These are phyloP conservation scores for Spironucleus salmonicida DNA, from an alignment of 208 protist species.

Conservation along the genomic window DNA sequence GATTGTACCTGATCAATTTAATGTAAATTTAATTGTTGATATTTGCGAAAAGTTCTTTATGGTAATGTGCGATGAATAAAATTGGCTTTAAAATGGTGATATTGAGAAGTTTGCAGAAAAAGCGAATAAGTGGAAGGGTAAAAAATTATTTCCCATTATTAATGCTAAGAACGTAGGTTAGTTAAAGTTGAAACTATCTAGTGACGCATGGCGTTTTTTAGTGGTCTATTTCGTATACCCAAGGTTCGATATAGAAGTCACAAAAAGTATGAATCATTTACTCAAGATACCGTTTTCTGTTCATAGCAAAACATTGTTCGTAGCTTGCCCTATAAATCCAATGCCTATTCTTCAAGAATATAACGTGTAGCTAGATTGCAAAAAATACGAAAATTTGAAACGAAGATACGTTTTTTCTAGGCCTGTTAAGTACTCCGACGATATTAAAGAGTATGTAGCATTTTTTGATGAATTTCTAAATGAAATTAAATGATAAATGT, in stretches of 20 bases:
- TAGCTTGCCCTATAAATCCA: too few relatives aligned
- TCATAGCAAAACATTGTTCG: not conserved
- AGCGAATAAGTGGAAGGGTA: not conserved
- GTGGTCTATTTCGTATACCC: slow-evolving; percentile 18
- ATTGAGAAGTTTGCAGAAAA: not conserved
- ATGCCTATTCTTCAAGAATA: too few relatives aligned
- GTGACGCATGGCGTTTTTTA: too few relatives aligned
- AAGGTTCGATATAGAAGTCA: slow-evolving; percentile 21
- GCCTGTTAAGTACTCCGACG: too few relatives aligned
- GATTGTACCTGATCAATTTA: not conserved
- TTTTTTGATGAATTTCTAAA: too few relatives aligned
- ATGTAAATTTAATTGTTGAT: not conserved
- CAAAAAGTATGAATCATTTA: slow-evolving; percentile 11
- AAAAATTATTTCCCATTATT: not conserved
- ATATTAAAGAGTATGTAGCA: too few relatives aligned
- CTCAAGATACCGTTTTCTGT: slow-evolving; percentile 28
- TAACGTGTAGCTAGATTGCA: too few relatives aligned
- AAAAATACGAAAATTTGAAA: too few relatives aligned
- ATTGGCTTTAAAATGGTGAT: not conserved
- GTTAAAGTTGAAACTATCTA: too few relatives aligned
- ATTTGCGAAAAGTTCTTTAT: slow-evolving; percentile 19
- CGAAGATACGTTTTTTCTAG: too few relatives aligned
- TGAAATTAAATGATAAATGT: too few relatives aligned
- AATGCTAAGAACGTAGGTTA: too few relatives aligned
- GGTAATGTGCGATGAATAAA: slow-evolving; percentile 1